A percentile compares a stretch with the other conserved stretches of the same genome.
phyloP scores from a whole-genome alignment of 1,139 yeast genomes.

The Magnusiomyces magnusii region DNA sequence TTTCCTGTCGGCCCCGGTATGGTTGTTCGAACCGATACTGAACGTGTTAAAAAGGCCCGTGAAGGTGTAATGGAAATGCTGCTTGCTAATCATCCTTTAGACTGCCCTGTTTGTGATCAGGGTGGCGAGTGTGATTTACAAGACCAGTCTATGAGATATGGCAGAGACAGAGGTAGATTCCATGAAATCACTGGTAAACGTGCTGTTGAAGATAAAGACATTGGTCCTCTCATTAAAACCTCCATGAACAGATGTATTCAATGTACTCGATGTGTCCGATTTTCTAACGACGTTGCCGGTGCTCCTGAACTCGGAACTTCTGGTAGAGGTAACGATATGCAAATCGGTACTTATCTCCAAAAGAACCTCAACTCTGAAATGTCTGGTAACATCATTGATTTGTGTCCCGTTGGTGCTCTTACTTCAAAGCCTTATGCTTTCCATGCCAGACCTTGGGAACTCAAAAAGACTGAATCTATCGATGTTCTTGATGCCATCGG shows the following conservation, averaged over 20 bases:
- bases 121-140: slow-evolving; percentile 94
- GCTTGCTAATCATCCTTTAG: slow-evolving; percentile 84
- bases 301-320: slow-evolving; percentile 86
- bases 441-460: slow-evolving; percentile 91
- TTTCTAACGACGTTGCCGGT: slow-evolving; percentile 87
- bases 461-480: slow-evolving; percentile 80
- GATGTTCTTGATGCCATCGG: slow-evolving; percentile 85
- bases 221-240: slow-evolving; percentile 85
- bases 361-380: slow-evolving; percentile 78
- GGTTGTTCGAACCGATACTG: slow-evolving; percentile 78
- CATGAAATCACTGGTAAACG: slow-evolving; percentile 76
- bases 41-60: slow-evolving; percentile 74
- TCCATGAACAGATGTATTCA: slow-evolving; percentile 92
- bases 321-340: slow-evolving; percentile 90
- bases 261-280: slow-evolving; percentile 87
- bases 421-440: slow-evolving; percentile 87
- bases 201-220: slow-evolving; percentile 84
- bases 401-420: slow-evolving; percentile 91
- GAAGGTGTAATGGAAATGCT: slow-evolving; percentile 90
- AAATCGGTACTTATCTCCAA: slow-evolving; percentile 84
- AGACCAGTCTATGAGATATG: slow-evolving; percentile 79
- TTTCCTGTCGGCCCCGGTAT: slow-evolving; percentile 86
- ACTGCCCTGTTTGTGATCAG: slow-evolving; percentile 91
- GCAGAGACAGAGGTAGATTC: slow-evolving; percentile 82
- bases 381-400: slow-evolving; percentile 81